Conservation (phyloP, 1,284 basidiomycete genomes). For the Marasmius oreades region DNA sequence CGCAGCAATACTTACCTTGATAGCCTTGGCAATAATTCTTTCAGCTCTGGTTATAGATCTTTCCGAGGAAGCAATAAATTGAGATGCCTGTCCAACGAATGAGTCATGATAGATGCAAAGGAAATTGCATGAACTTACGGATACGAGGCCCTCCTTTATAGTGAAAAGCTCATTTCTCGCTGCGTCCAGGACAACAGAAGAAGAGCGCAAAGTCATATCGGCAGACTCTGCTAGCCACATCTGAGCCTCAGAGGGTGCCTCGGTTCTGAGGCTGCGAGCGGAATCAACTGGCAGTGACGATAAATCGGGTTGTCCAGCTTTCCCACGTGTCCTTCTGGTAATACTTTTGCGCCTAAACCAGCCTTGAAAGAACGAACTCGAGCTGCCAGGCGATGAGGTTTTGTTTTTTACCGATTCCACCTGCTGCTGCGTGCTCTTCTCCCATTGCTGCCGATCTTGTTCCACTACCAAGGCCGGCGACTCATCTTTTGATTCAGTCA, state of each 20-base stretch:
- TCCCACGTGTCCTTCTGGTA: neutral
- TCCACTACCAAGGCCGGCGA: constrained; percentile 22
- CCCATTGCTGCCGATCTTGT: constrained; percentile 33
- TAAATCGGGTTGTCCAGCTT: neutral
- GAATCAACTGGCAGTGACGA: neutral
- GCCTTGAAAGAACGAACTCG: constrained; percentile 44
- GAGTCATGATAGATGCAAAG: neutral
- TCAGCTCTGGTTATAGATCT: constrained; percentile 7
- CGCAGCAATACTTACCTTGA: neutral
- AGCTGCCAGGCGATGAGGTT: constrained; percentile 18
- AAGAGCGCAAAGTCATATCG: constrained; percentile 33
- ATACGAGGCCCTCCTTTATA: constrained; percentile 6
- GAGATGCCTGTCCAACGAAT: constrained; percentile 1
- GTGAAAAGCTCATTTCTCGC: constrained; percentile 51
- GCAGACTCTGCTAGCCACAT: constrained; percentile 1
- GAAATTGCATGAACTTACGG: constrained; percentile 2
- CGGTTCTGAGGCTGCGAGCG: neutral
- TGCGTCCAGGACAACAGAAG: constrained; percentile 42
- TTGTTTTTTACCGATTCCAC: constrained; percentile 21
- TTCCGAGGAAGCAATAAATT: constrained; percentile 1
- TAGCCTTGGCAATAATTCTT: constrained; percentile 3
- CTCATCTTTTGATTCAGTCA: constrained; percentile 11
- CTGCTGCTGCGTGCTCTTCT: constrained; percentile 31
- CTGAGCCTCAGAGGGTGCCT: neutral
- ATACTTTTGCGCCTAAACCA: constrained; percentile 54